Evolutionary conservation across 2,329 filamentous ascomycete genomes (phyloP).

Genomic region (Acrocalymma vagum): DNA sequence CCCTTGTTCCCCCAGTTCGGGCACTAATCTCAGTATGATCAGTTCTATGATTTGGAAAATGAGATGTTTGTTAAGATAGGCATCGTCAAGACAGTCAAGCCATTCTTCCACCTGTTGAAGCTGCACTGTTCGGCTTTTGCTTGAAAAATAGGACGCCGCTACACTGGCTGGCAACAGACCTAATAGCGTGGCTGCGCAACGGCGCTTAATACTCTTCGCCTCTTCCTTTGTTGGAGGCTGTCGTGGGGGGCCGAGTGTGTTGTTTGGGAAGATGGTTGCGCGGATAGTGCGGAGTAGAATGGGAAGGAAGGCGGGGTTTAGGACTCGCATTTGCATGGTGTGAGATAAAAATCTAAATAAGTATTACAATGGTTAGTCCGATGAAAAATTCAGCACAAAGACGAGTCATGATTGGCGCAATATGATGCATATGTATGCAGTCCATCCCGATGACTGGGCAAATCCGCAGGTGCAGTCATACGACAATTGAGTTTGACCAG

Average conservation of each 20-base stretch:
- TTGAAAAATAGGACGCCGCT: constrained; percentile 40
- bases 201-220: constrained; percentile 69
- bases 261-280: constrained; percentile 85
- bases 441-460: constrained; percentile 25
- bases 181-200: constrained; percentile 69
- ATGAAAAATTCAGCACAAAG: constrained; percentile 23
- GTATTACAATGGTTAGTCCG: constrained; percentile 36
- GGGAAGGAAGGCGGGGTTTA: constrained; percentile 55
- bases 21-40: constrained; percentile 81
- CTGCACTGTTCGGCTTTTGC: constrained; percentile 57
- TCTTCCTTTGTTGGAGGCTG: constrained; percentile 67
- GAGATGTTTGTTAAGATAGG: constrained; percentile 92
- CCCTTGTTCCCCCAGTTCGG: constrained; percentile 79
- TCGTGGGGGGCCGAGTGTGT: constrained; percentile 72
- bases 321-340: constrained; percentile 51
- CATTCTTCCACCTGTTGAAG: constrained; percentile 68
- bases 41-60: constrained; percentile 84
- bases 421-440: constrained; percentile 28
- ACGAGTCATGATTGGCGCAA: constrained; percentile 29
- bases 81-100: constrained; percentile 79
- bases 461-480: constrained; percentile 33
- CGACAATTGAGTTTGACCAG: constrained; percentile 17
- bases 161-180: constrained; percentile 57
- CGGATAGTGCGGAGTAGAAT: constrained; percentile 72
- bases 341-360: constrained; percentile 55